Percentiles rank a stretch among this genome's conserved stretches.
Evolutionary conservation across 306 rosid species (phyloP).

Genomic region (Dryas alaskensis): DNA sequence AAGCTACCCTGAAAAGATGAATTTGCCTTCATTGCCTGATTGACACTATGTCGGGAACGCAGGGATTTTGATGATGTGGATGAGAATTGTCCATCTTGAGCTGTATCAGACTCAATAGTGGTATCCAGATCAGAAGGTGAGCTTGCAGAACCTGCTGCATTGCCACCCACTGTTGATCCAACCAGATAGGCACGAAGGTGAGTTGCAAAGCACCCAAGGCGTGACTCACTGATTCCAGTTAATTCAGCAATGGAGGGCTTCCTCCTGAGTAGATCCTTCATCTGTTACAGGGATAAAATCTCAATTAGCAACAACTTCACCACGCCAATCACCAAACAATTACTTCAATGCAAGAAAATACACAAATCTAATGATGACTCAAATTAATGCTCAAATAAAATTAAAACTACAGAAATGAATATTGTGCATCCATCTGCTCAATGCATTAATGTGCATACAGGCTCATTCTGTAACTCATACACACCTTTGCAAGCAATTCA

Average conservation of each 20-base stretch:
- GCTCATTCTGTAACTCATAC: neutral
- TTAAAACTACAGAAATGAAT: neutral
- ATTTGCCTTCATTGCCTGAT: constrained; percentile 60
- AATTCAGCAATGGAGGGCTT: constrained; percentile 81
- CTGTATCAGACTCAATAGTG: constrained; percentile 31
- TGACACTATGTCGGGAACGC: constrained; percentile 58
- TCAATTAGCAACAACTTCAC: constrained; percentile 7
- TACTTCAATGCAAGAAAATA: neutral
- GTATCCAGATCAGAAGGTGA: constrained; percentile 27
- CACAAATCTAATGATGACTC: neutral
- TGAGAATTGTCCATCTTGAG: constrained; percentile 42
- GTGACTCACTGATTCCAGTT: constrained; percentile 87
- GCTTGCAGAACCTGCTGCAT: constrained; percentile 35
- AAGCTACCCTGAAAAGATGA: constrained; percentile 66
- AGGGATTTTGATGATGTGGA: constrained; percentile 53
- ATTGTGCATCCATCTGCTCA: neutral
- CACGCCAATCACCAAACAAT: neutral
- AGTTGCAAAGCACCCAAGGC: constrained; percentile 88
- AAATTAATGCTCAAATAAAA: too few relatives aligned
- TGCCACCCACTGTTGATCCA: constrained; percentile 52
- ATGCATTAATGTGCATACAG: neutral
- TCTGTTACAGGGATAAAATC: constrained; percentile 37
- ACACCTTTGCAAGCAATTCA: constrained; percentile 80
- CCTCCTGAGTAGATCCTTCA: constrained; percentile 71
- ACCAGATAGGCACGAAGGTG: constrained; percentile 87